Evolutionary conservation across 345 rosid species (phyloP), one percentile per base, ranked within the genome.

Genomic region (Viola odorata): DNA sequence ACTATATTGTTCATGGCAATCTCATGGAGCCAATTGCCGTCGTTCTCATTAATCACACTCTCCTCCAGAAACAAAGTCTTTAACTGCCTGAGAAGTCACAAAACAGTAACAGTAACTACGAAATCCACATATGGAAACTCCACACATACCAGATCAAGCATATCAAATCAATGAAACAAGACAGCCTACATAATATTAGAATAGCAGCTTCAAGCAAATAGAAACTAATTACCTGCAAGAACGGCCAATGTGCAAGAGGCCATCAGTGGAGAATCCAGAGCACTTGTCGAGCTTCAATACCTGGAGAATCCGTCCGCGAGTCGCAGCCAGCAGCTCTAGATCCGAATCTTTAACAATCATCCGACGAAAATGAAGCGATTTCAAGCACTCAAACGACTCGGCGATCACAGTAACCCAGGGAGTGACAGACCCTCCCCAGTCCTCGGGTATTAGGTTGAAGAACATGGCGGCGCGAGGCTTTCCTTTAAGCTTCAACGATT

Each of bases 401-500:
- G 83, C 69, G 8, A 94, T 88, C 73, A 80, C 92, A 0, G 55
- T 58, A 7, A 86, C 84, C 97, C 97, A 94, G 0, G 95, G 96
- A 5, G 85, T 77, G 2, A 80, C 90, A 17, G 69, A 77, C 0
- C 99, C 99, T 3, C 99, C 99, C 99, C 99, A 90, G 63, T 90
- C 82, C 76, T 90, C 97, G 0, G 96, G 99, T 37, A 94, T 90
- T 39, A 87, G 69, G 61, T 88, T 90, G 13, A 16, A 53, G 53
- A 94, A 90, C 97, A 94, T 86, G n/a, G 97, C 96, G 0, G 97
- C 96, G 61, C 99, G 45, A 0, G 97, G 97, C 78, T 88, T 90
- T 12, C 96, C 99, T 62, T 94, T 94, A 40, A 94, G 65, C 71
- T 81, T 83, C 57, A 94, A 62, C n/a, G 99, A 94, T 68, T 86